These are phyloP conservation scores for Colletotrichum sp. DNA, from an alignment of 2,329 filamentous ascomycete genomes.

Conservation along the genomic window DNA sequence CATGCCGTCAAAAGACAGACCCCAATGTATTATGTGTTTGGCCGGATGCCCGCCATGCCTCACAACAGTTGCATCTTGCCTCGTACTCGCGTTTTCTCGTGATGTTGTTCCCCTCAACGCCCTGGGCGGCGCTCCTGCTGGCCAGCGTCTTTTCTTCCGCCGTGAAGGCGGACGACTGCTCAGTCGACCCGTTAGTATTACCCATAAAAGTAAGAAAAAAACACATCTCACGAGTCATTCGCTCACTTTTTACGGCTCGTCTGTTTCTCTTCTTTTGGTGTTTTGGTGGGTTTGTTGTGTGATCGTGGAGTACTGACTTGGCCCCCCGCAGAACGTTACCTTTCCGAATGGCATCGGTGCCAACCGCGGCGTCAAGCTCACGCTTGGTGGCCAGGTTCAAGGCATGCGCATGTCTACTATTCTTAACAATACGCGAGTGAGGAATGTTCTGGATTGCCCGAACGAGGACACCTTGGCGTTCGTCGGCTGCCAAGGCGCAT, in stretches of 20 bases:
- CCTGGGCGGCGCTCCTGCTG: constrained; percentile 14
- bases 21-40: background rate
- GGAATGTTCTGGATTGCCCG: constrained; percentile 15
- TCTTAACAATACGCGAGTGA: constrained; percentile 20
- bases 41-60: constrained; percentile 14
- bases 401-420: constrained; percentile 20
- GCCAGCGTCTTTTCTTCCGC: constrained; percentile 15
- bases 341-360: constrained; percentile 22
- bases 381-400: constrained; percentile 19
- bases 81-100: constrained; percentile 1
- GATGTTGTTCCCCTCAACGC: constrained; percentile 17
- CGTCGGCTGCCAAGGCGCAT: constrained; percentile 17
- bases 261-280: background rate
- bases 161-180: constrained; percentile 12
- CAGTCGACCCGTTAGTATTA: constrained; percentile 10
- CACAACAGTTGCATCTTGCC: background rate
- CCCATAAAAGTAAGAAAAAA: constrained; percentile 17
- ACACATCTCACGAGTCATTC: background rate
- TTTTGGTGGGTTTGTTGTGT: background rate
- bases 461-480: constrained; percentile 1
- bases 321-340: constrained; percentile 11
- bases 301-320: background rate
- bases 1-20: background rate
- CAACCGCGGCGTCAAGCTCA: constrained; percentile 19
- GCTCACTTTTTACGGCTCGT: background rate